Conservation (phyloP, 2,329 filamentous ascomycete genomes). For the Malbranchea zuffiana region DNA sequence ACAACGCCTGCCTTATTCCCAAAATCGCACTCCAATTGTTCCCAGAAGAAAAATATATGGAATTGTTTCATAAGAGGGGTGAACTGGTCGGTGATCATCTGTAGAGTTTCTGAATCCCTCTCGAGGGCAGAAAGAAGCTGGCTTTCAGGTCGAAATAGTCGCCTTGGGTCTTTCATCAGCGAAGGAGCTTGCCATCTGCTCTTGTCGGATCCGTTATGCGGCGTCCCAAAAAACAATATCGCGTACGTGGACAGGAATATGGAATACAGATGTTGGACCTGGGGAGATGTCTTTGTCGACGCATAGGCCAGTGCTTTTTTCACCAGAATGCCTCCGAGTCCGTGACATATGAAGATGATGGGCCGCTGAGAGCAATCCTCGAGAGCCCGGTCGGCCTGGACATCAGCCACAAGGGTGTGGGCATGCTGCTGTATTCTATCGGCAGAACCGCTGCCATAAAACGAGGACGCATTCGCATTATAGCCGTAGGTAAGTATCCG, state of each 20-base stretch:
- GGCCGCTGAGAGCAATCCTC: constrained; percentile 16
- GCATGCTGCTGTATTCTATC: not conserved
- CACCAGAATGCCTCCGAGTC: constrained; percentile 29
- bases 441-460: constrained; percentile 3
- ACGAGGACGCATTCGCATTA: constrained; percentile 13
- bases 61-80: constrained; percentile 29
- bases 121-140: constrained; percentile 31
- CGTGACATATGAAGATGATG: constrained; percentile 32
- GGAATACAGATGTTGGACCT: constrained; percentile 21
- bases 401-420: not conserved
- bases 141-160: not conserved
- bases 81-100: constrained; percentile 32
- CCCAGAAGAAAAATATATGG: constrained; percentile 32
- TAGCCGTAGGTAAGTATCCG: constrained; percentile 25
- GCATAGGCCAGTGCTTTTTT: constrained; percentile 24
- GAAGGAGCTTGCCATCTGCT: not conserved
- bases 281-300: constrained; percentile 16
- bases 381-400: constrained; percentile 1
- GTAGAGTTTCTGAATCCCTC: constrained; percentile 32
- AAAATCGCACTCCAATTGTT: constrained; percentile 29
- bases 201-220: constrained; percentile 18
- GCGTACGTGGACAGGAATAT: constrained; percentile 21
- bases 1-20: constrained; percentile 26
- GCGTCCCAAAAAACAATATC: constrained; percentile 32
- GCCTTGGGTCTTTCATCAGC: not conserved